Evolutionary conservation across 2,329 filamentous ascomycete species (phyloP), one percentile per base, ranked within the genome.

Genomic region (Cercospora sp.): DNA sequence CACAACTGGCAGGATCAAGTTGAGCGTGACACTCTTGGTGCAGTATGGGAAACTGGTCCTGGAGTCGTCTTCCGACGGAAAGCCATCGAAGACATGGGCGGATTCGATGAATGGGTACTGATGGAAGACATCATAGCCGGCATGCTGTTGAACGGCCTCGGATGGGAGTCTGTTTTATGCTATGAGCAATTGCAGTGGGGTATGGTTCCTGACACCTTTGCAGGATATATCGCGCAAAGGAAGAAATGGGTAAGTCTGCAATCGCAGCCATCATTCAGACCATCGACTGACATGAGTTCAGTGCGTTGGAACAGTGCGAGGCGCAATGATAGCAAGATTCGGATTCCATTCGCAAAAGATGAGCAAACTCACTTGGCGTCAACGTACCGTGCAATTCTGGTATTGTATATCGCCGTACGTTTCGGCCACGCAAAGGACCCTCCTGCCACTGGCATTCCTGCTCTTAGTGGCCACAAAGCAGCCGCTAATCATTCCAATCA

Each of bases 141-240:
- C n/a, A 64, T 66, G 53, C 32, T 66, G 3, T 43, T 66, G 8
- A 69, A 66, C 24, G 67, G 67, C 3, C 26, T 43, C 8, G 64
- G 67, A 0, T 69, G 67, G 67, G n/a, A 60, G 37, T 58, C 61
- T 3, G 57, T 64, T 1, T 61, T 64, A 40, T 63, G 61, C 24
- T 49, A 66, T 51, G 64, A 66, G 32, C 40, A 63, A 16, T 24
- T 69, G 34, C 67, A 69, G 21, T 66, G 61, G 61, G 67, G 67
- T 3, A 30, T 66, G 21, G 53, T 61, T 6, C 64, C 64, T 5
- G 67, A 69, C 24, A 63, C 61, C 0, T 37, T 69, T 2, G 64
- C 65, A 1, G 64, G 59, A 12, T 64, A 66, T 57, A 32, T 69
- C 9, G 60, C 60, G 3, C 67, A 69, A 40, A 8, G 66, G 5